Base-by-base conservation (phyloP, 352 stramenopile genomes). In the Bremia lactucae region DNA sequence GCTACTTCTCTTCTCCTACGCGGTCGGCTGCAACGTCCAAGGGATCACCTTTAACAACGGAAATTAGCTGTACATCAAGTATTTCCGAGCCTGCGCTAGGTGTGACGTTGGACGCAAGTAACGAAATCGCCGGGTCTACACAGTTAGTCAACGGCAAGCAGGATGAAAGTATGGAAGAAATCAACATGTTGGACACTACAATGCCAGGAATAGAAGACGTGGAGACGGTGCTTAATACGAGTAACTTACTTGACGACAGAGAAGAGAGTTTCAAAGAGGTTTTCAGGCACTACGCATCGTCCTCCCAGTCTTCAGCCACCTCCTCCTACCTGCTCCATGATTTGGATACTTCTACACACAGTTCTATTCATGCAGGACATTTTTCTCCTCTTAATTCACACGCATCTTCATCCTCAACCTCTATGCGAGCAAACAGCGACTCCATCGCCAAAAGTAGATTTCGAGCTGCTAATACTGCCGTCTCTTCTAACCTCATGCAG, bases 1-100 rank as follows among this genome's bases (percentile, higher is more conserved):
- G 75, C 6, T 91, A 91, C 49, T 91, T 91, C 34, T 80, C 65
- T 15, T 63, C 61, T 6, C 52, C 53, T 3, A 36, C 39, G 25
- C 57, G 50, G 6, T 56, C 61, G 11, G 15, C 34, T 8, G 28
- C 29, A 11, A 57, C 46, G 26, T 59, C 51, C 18, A 33, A 34
- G 14, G 18, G 16, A 0, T 62, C 49, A 0, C 49, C 44, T 9
- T 43, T 45, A 19, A 31, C 20, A 18, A 20, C 13, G n/a, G 33
- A 51, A 11, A 50, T 36, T 23, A 53, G 4, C 36, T 21, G 23
- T 19, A 8, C 31, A 43, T 44, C 44, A 13, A 31, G n/a, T n/a
- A n/a, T n/a, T n/a, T n/a, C 38, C 16, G 38, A 40, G 20, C 41
- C 41, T 39, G 11, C 20, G 11, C n/a, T 25, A 7, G 4, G 29